Evolutionary conservation across 2,329 filamentous ascomycete genomes (phyloP), one percentile per base, ranked within the genome.

Genomic region (Colletotrichum tofieldiae): DNA sequence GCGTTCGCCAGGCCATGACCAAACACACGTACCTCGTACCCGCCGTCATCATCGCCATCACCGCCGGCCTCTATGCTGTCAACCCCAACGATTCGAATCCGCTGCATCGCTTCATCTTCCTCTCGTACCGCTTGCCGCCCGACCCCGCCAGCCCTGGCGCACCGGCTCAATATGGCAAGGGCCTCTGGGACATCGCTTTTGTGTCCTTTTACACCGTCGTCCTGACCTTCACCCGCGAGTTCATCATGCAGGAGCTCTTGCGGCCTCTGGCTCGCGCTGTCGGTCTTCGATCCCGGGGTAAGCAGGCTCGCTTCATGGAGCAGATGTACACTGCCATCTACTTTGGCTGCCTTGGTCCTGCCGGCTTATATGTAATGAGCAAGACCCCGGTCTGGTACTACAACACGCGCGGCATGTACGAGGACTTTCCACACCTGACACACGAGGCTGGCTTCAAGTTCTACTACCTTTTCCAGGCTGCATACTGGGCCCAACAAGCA

Each of bases 331-430:
- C 95, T 1, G 95, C 95, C 35, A 86, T 98, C 65, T 98, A 98
- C 87, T 98, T 98, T 82, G 90, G 83, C 55, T 81, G 96, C 70
- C 91, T 97, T 69, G 94, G 94, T 1, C 95, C 95, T 1, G 92
- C 92, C 67, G 95, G 95, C 65, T 82, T 98, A 78, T 98, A 93
- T 80, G 93, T 98, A 80, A 98, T 98, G 95, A 93, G 89, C 79
- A 88, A 90, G 74, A 96, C 94, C n/a, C 92, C 95, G 9, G 91
- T 98, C 52, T 98, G 95, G 96, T 98, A 97, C 83, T 98, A 97
- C 88, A 95, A 97, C 84, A 96, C 94, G 2, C 87, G 86, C 37
- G 94, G 91, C 81, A 97, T 98, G 94, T 98, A 97, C 83, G 94
- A 96, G 82, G 87, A 86, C 23, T 98, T 94, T 82, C 95, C 95